Conservation (phyloP, 805 yeast genomes). For the Wickerhamomyces chaumierensis region DNA sequence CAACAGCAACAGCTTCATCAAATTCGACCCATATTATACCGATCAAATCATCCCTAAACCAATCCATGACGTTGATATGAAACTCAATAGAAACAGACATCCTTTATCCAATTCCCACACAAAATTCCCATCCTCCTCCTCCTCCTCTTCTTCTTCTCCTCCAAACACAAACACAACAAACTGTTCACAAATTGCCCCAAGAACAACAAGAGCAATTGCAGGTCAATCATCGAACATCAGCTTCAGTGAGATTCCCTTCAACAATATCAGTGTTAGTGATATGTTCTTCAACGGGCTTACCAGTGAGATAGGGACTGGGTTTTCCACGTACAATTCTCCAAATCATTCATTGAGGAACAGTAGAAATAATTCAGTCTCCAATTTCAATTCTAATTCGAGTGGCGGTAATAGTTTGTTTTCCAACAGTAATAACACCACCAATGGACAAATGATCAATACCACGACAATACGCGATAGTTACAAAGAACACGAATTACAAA, state of each 20-base stretch:
- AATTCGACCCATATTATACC: conserved; percentile 14
- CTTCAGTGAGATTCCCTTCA: conserved; percentile 10
- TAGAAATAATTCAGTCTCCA: conserved; percentile 1
- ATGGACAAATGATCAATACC: too few species aligned
- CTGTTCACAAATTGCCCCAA: conserved; percentile 23
- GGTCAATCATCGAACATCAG: conserved; percentile 12
- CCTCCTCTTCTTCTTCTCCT: conserved; percentile 1
- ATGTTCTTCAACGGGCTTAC: conserved; percentile 18
- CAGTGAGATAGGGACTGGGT: conserved; percentile 7
- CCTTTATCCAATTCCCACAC: too few species aligned
- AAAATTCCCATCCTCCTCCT: conserved; percentile 3
- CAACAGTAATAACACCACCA: conserved; percentile 1
- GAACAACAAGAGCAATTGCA: conserved; percentile 20
- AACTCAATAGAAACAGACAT: too few species aligned
- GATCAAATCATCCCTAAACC: conserved; percentile 20
- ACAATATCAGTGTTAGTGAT: conserved; percentile 16
- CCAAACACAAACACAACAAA: conserved; percentile 15
- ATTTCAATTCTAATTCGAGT: too few species aligned
- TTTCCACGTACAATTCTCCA: background rate
- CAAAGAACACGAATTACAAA: conserved; percentile 18
- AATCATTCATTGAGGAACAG: conserved; percentile 2
- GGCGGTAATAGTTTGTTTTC: too few species aligned
- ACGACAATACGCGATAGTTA: too few species aligned
- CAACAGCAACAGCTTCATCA: conserved; percentile 7
- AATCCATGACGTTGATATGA: conserved; percentile 6